Evolutionary conservation across 139 green algal genomes (phyloP).

Genomic region (Chlamydomonas sphaeroides): DNA sequence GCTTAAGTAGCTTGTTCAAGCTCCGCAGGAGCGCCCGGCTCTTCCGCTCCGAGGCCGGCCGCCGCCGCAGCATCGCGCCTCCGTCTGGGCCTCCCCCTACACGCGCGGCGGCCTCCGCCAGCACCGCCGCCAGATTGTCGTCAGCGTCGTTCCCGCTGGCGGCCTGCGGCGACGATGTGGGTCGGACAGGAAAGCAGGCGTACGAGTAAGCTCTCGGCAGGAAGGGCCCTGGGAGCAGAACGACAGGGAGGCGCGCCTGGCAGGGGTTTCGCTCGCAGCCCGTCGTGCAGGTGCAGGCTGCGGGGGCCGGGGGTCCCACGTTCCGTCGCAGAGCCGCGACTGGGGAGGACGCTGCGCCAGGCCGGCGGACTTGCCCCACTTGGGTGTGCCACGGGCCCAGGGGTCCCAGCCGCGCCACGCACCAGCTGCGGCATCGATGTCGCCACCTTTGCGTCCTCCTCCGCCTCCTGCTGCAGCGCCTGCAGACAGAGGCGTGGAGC

Average conservation of each 20-base stretch:
- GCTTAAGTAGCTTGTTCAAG: conserved; percentile 7
- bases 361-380: too few species aligned
- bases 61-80: neutral
- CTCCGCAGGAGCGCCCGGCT: conserved; percentile 22
- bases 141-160: neutral
- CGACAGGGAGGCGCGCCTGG: too few species aligned
- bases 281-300: too few species aligned
- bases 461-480: neutral
- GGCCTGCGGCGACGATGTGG: neutral
- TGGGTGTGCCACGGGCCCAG: too few species aligned
- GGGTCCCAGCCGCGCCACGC: too few species aligned
- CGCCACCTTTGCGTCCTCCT: too few species aligned
- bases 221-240: neutral
- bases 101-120: neutral
- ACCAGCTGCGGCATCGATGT: too few species aligned
- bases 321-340: too few species aligned
- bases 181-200: neutral
- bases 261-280: too few species aligned
- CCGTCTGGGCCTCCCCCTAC: neutral
- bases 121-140: neutral
- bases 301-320: too few species aligned
- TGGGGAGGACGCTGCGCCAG: too few species aligned
- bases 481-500: neutral
- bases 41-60: neutral
- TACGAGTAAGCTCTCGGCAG: neutral